Evolutionary conservation across 2,329 filamentous ascomycete genomes (phyloP).

Genomic region (Botrytis pseudocinerea): DNA sequence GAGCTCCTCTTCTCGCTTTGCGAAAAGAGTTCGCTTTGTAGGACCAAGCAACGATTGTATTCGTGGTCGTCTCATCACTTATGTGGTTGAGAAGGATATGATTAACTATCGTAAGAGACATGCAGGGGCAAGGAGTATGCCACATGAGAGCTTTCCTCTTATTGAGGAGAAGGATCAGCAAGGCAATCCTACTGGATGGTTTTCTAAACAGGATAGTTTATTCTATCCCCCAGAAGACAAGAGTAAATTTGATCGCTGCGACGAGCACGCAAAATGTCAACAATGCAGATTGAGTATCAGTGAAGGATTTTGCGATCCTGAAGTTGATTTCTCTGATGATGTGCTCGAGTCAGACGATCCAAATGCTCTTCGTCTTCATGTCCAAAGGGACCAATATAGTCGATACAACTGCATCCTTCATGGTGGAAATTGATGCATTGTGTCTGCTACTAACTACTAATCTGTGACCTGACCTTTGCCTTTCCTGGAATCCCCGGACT

Average conservation of each 20-base stretch:
- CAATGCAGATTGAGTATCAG: not conserved
- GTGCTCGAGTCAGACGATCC: not conserved
- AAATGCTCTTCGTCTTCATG: not conserved
- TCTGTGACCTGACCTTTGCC: constrained; percentile 19
- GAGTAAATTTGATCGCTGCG: not conserved
- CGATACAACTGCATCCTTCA: constrained; percentile 11
- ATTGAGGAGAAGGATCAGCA: not conserved
- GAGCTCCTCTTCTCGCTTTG: constrained; percentile 3
- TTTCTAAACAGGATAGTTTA: not conserved
- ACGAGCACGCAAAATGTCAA: not conserved
- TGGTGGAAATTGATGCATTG: not conserved
- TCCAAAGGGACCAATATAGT: not conserved
- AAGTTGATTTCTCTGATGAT: not conserved
- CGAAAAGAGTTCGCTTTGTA: constrained; percentile 18
- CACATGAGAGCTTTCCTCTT: not conserved
- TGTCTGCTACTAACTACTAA: constrained; percentile 19
- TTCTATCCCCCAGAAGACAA: not conserved
- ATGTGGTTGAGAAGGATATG: not conserved
- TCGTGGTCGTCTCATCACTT: not conserved
- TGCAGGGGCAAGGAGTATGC: not conserved
- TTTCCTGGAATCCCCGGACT: constrained; percentile 13
- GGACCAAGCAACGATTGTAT: constrained; percentile 7
- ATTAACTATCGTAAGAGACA: not conserved
- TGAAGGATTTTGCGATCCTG: constrained; percentile 6
- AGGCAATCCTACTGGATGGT: constrained; percentile 14